Evolutionary conservation across 192 early-diverging fungal species (phyloP).

Genomic region (Entomortierella chlamydospora): DNA sequence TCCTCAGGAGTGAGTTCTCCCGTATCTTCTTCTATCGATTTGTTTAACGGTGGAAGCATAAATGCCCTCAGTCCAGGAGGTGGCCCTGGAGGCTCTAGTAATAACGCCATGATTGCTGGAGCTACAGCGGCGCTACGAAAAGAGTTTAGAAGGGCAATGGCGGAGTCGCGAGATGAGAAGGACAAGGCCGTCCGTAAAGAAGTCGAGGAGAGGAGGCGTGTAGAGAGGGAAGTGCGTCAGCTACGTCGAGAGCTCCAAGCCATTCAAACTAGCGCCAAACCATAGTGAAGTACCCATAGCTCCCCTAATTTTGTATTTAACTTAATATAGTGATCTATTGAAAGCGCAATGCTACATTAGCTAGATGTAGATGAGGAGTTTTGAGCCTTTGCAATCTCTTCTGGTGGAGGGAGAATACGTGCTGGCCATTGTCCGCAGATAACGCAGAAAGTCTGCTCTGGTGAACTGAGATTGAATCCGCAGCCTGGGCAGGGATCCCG

Average conservation of each 20-base stretch:
- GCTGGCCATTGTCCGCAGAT: constrained; percentile 76
- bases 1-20: constrained; percentile 5
- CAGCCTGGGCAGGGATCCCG: constrained; percentile 70
- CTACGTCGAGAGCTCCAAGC: constrained; percentile 57
- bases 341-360: neutral
- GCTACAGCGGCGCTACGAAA: constrained; percentile 63
- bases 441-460: constrained; percentile 69
- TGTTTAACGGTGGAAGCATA: neutral
- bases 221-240: constrained; percentile 58
- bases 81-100: neutral
- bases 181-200: constrained; percentile 60
- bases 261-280: constrained; percentile 5
- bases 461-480: constrained; percentile 65
- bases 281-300: neutral
- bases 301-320: neutral
- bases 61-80: neutral
- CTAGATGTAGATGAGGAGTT: neutral
- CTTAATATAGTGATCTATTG: neutral
- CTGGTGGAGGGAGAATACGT: constrained; percentile 38
- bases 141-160: constrained; percentile 67
- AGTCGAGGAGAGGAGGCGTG: constrained; percentile 57
- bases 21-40: constrained; percentile 1
- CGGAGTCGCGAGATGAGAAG: constrained; percentile 62
- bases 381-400: constrained; percentile 21
- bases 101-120: constrained; percentile 5